Evolutionary conservation across 139 green algal species (phyloP), one percentile per base, ranked within the genome.

Genomic region (Coelastrella sp.): DNA sequence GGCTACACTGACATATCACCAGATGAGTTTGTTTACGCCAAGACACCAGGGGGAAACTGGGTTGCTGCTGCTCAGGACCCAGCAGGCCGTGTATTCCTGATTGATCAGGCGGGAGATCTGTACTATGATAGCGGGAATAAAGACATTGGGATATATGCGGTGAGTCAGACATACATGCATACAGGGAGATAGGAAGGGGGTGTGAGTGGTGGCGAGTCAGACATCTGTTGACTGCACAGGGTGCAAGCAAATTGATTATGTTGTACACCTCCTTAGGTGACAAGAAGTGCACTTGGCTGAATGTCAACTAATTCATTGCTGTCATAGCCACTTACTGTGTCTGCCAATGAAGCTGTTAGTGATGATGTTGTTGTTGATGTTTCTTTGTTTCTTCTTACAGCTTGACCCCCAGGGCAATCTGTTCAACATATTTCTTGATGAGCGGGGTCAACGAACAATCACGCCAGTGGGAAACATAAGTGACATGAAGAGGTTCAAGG

Each of bases 121-220:
- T 93, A 92, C 85, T 93, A 93, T 48, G 90, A 93, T 85, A 90
- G 80, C 34, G 90, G 90, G 5, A 87, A 93, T 68, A 85, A 85
- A 34, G 48, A 90, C 11, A 81, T 93, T 17, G 90, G 90, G 0
- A 48, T 93, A 38, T 93, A 92, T 69, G 90, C 87, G 73, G 90
- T 93, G 85, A 89, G 87, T 69, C n/a, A n/a, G n/a, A n/a, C n/a
- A n/a, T n/a, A n/a, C n/a, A n/a, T n/a, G n/a, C n/a, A n/a, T n/a
- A n/a, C n/a, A n/a, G n/a, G n/a, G n/a, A n/a, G n/a, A n/a, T n/a
- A n/a, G n/a, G n/a, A n/a, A n/a, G n/a, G n/a, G n/a, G n/a, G n/a
- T n/a, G n/a, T n/a, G n/a, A n/a, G n/a, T n/a, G n/a, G n/a, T n/a
- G n/a, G n/a, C n/a, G n/a, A n/a, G n/a, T n/a, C n/a, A n/a, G n/a